phyloP scores from a whole-genome alignment of 805 yeast species.

The Lachancea meyersii region DNA sequence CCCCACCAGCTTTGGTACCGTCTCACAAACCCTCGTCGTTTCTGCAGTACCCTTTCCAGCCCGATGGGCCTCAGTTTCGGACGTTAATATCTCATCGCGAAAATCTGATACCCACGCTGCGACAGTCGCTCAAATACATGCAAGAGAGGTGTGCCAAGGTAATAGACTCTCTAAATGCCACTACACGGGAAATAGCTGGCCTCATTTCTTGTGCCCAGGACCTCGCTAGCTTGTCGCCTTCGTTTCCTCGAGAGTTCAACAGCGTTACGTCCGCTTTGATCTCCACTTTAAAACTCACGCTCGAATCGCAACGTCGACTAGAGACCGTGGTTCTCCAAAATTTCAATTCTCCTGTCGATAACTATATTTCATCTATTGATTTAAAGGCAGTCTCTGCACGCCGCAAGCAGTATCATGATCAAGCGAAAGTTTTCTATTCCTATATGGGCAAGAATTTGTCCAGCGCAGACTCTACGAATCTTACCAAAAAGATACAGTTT shows the following conservation, averaged over 20 bases:
- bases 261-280: not conserved
- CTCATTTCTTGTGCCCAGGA: slow-evolving; percentile 2
- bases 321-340: not conserved
- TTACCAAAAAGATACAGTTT: slow-evolving; percentile 11
- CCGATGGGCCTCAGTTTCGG: slow-evolving; percentile 11
- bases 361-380: slow-evolving; percentile 2
- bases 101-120: slow-evolving; percentile 2
- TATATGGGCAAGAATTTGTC: slow-evolving; percentile 10
- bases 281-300: not conserved
- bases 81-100: slow-evolving; percentile 6
- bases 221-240: not conserved
- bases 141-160: slow-evolving; percentile 3
- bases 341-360: not conserved
- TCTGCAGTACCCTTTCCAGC: slow-evolving; percentile 3
- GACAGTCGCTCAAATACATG: slow-evolving; percentile 1
- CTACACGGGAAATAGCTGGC: slow-evolving; percentile 2
- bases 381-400: slow-evolving; percentile 3
- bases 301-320: not conserved
- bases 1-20: not conserved
- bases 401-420: slow-evolving; percentile 14
- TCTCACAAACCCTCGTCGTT: not conserved
- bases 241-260: slow-evolving; percentile 1
- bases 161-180: not conserved
- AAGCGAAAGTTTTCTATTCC: slow-evolving; percentile 12
- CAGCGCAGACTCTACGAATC: slow-evolving; percentile 6